phyloP scores from a whole-genome alignment of 305 asterid genomes.

The Solanum hybrid region DNA sequence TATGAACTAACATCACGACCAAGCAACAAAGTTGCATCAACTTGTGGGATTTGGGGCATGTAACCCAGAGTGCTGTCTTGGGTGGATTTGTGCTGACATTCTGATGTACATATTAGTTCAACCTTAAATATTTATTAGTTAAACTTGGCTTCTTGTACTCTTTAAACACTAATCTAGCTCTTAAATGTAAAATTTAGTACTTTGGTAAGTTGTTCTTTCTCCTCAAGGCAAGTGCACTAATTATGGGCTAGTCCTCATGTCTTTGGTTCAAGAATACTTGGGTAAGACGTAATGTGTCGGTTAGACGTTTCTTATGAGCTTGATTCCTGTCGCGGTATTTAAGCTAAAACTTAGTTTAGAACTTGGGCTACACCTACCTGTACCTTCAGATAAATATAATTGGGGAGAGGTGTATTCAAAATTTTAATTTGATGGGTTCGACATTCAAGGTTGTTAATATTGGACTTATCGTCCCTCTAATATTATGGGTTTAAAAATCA shows the following conservation, averaged over 20 bases:
- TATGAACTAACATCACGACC: slow-evolving; percentile 78
- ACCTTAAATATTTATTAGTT: background rate
- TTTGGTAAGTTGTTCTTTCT: background rate
- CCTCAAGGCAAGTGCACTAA: background rate
- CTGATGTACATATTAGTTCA: background rate
- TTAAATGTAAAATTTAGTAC: background rate
- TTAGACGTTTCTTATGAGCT: background rate
- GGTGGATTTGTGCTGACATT: background rate
- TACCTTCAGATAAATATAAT: background rate
- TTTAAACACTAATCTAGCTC: background rate
- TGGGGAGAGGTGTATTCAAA: background rate
- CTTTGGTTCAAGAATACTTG: background rate
- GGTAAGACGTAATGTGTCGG: background rate
- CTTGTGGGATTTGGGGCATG: slow-evolving; percentile 98
- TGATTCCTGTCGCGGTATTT: background rate
- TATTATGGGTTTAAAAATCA: background rate
- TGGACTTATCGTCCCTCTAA: background rate
- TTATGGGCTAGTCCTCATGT: background rate
- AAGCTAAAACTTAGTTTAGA: background rate
- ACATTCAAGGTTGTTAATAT: background rate
- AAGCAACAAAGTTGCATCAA: slow-evolving; percentile 57
- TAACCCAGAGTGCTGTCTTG: slow-evolving; percentile 6
- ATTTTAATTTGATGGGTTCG: background rate
- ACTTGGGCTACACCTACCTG: background rate
- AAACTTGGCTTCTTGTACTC: background rate